Conservation (phyloP, 1,284 basidiomycete species). For the Leccinum holopus region DNA sequence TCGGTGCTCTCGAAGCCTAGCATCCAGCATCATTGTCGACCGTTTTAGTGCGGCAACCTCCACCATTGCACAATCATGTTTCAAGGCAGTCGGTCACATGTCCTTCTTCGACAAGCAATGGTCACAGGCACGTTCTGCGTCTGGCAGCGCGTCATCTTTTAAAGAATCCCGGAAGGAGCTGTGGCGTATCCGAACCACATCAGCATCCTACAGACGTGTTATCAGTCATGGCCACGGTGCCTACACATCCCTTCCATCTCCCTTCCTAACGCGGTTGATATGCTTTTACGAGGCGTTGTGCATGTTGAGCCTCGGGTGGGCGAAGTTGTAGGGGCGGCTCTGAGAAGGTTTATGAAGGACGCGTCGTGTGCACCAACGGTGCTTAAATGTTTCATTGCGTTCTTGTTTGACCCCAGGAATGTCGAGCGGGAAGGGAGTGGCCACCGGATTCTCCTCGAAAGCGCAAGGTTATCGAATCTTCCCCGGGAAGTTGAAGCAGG, state of each 20-base stretch:
- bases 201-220: conserved; percentile 74
- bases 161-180: conserved; percentile 45
- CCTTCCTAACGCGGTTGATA: conserved; percentile 69
- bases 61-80: conserved; percentile 63
- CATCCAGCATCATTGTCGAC: conserved; percentile 62
- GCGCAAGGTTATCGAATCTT: conserved; percentile 59
- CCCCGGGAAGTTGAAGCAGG: conserved; percentile 42
- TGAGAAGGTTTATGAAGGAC: conserved; percentile 75
- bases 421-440: conserved; percentile 70
- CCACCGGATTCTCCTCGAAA: conserved; percentile 63
- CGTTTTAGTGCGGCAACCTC: conserved; percentile 63
- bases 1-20: conserved; percentile 59
- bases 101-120: conserved; percentile 86
- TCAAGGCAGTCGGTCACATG: conserved; percentile 72
- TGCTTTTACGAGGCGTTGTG: conserved; percentile 78
- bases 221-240: conserved; percentile 85
- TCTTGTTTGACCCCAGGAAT: conserved; percentile 73
- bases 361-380: conserved; percentile 58
- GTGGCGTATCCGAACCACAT: conserved; percentile 75
- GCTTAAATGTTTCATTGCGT: conserved; percentile 69
- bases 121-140: conserved; percentile 48
- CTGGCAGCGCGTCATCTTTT: conserved; percentile 45
- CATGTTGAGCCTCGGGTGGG: conserved; percentile 81
- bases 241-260: conserved; percentile 52
- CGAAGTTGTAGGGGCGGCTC: conserved; percentile 66